Conservation (phyloP, 1,284 basidiomycete species). For the Cutaneotrichosporon arboriforme region DNA sequence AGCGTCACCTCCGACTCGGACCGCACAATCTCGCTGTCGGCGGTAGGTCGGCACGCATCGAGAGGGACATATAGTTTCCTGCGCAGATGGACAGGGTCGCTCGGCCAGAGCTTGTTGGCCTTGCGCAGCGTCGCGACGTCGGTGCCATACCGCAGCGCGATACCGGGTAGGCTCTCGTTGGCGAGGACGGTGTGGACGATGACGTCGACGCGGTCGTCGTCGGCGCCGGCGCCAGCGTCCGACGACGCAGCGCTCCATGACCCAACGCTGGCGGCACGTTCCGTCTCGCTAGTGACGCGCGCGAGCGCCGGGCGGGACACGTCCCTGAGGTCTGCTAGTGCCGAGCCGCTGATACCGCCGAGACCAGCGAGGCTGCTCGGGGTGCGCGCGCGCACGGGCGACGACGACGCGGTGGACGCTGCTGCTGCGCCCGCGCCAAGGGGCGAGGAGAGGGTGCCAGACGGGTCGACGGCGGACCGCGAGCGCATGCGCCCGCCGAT, state of each 20-base stretch:
- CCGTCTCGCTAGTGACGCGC: conserved; percentile 39
- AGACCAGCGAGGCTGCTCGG: neutral
- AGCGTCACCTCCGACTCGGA: conserved; percentile 41
- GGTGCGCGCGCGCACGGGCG: neutral
- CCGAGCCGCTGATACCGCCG: neutral
- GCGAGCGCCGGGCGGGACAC: conserved; percentile 33
- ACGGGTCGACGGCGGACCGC: neutral
- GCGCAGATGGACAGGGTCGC: conserved; percentile 80
- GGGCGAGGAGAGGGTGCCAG: no score
- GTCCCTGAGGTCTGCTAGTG: conserved; percentile 12
- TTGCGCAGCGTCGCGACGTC: conserved; percentile 66
- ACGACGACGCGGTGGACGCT: neutral
- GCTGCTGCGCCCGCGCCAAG: neutral
- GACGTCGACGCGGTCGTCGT: conserved; percentile 45
- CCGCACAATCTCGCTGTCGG: conserved; percentile 32
- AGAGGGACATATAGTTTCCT: conserved; percentile 72
- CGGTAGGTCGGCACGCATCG: conserved; percentile 45
- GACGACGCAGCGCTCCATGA: conserved; percentile 25
- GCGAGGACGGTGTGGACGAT: conserved; percentile 55
- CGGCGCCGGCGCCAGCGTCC: conserved; percentile 27
- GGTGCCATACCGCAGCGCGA: conserved; percentile 80
- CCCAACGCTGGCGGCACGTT: conserved; percentile 17
- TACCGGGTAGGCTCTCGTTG: conserved; percentile 72
- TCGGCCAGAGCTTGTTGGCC: conserved; percentile 83
- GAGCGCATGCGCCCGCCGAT: neutral